A percentile compares a stretch with the other conserved stretches of the same genome.
phyloP scores from a whole-genome alignment of 2,329 filamentous ascomycete species.

The Colletotrichum salicis region DNA sequence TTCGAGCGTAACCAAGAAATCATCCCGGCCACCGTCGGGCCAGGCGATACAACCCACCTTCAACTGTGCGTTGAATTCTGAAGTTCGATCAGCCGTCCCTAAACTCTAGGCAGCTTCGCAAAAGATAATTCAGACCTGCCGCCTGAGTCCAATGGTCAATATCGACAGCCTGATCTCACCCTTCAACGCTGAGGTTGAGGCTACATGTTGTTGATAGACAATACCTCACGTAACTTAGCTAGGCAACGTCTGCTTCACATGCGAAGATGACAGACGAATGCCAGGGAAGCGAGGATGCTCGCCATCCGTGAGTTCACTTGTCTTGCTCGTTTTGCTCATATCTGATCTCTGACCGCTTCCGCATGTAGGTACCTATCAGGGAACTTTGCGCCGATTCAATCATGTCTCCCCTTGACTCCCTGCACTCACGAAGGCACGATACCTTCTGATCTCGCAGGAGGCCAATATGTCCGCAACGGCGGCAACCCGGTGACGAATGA shows the following conservation, averaged over 20 bases:
- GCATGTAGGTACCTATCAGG: slow-evolving; percentile 65
- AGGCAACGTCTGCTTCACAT: background rate
- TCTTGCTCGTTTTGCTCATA: background rate
- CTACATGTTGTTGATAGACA: background rate
- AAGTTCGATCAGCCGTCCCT: background rate
- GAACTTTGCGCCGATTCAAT: slow-evolving; percentile 75
- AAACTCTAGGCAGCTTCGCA: background rate
- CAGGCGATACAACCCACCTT: background rate
- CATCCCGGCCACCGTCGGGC: background rate
- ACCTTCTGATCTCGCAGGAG: slow-evolving; percentile 72
- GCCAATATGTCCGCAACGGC: slow-evolving; percentile 78
- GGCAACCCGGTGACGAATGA: slow-evolving; percentile 73
- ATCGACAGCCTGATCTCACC: background rate
- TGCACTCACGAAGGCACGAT: slow-evolving; percentile 69
- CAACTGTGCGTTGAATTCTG: background rate
- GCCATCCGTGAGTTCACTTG: slow-evolving; percentile 24
- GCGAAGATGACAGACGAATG: background rate
- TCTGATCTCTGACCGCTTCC: background rate
- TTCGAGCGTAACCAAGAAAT: slow-evolving; percentile 3
- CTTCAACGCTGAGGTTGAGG: background rate
- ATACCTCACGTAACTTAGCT: background rate
- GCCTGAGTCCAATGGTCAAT: background rate
- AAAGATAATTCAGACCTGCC: background rate
- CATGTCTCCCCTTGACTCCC: slow-evolving; percentile 63
- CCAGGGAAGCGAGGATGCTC: background rate